Conservation (phyloP, 305 asterid genomes). For the Plantago coronopus region DNA sequence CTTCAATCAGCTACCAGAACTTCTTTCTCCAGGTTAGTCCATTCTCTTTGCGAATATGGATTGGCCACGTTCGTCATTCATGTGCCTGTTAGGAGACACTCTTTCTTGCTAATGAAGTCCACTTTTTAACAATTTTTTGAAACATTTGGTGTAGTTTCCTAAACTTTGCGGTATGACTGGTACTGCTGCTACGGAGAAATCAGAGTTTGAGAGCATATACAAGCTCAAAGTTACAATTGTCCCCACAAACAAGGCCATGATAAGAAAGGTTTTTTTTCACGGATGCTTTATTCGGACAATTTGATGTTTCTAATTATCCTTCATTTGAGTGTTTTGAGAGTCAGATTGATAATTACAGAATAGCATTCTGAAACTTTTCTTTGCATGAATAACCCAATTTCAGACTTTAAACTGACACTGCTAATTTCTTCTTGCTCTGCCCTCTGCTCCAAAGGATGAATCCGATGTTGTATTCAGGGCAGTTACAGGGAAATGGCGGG, state of each 20-base stretch:
- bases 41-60: conserved; percentile 22
- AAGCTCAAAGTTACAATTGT: conserved; percentile 96
- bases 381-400: too few species aligned
- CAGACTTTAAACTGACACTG: conserved; percentile 13
- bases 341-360: too few species aligned
- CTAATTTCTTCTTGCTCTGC: conserved; percentile 20
- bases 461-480: conserved; percentile 95
- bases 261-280: conserved; percentile 63
- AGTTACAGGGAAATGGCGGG: conserved; percentile 89
- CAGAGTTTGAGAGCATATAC: conserved; percentile 97
- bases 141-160: conserved; percentile 63
- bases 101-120: conserved; percentile 19
- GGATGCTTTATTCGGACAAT: background rate
- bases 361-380: too few species aligned
- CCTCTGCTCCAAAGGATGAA: conserved; percentile 57
- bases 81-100: conserved; percentile 15
- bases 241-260: conserved; percentile 98
- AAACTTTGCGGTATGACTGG: conserved; percentile 99
- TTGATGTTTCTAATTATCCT: conserved; percentile 21
- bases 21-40: conserved; percentile 92
- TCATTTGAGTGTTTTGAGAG: background rate
- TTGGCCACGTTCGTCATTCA: conserved; percentile 18
- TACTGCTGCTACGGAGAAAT: conserved; percentile 95
- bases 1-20: conserved; percentile 98
- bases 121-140: conserved; percentile 30